Percentiles rank a stretch among this genome's conserved stretches.
phyloP scores from a whole-genome alignment of 345 rosid species.

The Iberis pinnata region DNA sequence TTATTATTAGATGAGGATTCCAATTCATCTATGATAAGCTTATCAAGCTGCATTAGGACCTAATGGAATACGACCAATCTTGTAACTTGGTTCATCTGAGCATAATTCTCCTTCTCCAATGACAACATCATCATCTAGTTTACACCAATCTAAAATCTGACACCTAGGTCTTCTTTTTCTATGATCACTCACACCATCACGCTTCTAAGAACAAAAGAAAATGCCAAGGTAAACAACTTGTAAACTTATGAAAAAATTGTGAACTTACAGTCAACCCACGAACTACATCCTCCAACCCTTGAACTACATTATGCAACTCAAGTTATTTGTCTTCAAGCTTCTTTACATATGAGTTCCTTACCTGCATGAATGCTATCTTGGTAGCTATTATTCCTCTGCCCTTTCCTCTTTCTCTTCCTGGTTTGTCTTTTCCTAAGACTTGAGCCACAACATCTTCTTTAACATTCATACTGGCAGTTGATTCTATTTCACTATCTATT shows the following conservation, averaged over 20 bases:
- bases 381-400: background rate
- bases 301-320: background rate
- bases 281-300: background rate
- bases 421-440: background rate
- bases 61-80: background rate
- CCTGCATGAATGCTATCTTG: background rate
- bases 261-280: too few species aligned
- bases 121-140: background rate
- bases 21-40: conserved; percentile 4
- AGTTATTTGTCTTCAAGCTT: background rate
- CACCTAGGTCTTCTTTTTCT: too few species aligned
- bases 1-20: background rate
- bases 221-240: too few species aligned
- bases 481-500: background rate
- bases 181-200: too few species aligned
- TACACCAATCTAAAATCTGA: background rate
- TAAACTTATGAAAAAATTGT: too few species aligned
- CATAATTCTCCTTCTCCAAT: background rate
- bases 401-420: background rate
- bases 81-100: background rate
- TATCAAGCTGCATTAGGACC: background rate
- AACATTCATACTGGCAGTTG: background rate
- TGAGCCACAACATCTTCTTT: background rate
- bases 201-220: too few species aligned
- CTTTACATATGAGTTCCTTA: background rate